Base-by-base conservation (phyloP, 2,329 filamentous ascomycete genomes). In the Penicillium sp. region DNA sequence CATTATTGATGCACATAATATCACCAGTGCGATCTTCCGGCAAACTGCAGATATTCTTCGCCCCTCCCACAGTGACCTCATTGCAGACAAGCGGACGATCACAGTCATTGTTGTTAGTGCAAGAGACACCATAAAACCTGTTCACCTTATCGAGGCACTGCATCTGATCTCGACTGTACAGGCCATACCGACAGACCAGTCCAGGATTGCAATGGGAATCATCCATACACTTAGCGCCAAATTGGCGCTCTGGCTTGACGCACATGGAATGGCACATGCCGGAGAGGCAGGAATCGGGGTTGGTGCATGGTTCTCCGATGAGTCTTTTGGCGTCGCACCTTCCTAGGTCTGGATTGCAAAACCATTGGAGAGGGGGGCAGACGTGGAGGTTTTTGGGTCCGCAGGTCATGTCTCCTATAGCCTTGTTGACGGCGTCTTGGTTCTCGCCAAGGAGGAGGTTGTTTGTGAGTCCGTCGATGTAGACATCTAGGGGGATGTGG, bases 51-150 rank as follows among this genome's bases (percentile, higher is more conserved):
- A 58, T 51, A 17, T 42, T 58, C 44, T 13, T 17, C 17, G 12
- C 37, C 13, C 45, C 44, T 49, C 35, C 35, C 10, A 58, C 10
- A 8, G 19, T 50, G n/a, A 42, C 35, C 24, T 57, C 54, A 17
- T 58, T 58, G 45, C 45, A 58, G 24, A 40, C 24, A 7, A 58
- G 45, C 24, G 56, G 56, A 40, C 9, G 22, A 17, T 58, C 45
- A 8, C 56, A 58, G 35, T 53, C 56, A 30, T 24, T 42, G 15
- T 58, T 38, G 17, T 42, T 37, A 19, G 44, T 51, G 45, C 56
- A 58, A 12, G 33, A 12, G n/a, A 26, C 19, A 12, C 56, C 56
- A 47, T 57, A 58, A 19, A 28, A 7, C 22, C 26, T 30, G 8
- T 58, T 8, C 44, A 13, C 8, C 19, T 28, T 26, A 19, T 58